Evolutionary conservation across 768 basidiomycete genomes (phyloP).

Genomic region (Tephrocybe sp.): DNA sequence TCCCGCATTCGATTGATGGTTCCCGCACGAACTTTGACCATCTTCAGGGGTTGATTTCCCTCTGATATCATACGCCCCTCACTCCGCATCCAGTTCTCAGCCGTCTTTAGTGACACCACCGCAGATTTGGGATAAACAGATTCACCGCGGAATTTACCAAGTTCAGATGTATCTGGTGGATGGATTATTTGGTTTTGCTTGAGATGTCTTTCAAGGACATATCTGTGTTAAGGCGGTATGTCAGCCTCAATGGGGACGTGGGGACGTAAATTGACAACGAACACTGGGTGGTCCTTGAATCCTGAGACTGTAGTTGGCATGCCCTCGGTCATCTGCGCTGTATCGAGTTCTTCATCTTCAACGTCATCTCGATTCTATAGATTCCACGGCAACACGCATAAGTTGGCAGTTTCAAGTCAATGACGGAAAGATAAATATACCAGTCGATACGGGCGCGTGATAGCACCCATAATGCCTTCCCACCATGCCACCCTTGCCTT

Average conservation of each 20-base stretch:
- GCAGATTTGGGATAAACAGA: constrained; percentile 84
- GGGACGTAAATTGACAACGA: constrained; percentile 21
- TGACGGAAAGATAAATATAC: constrained; percentile 42
- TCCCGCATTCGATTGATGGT: constrained; percentile 80
- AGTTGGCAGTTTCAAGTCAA: not conserved
- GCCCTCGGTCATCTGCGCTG: constrained; percentile 76
- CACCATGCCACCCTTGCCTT: constrained; percentile 84
- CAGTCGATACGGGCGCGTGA: constrained; percentile 78
- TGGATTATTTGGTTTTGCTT: constrained; percentile 85
- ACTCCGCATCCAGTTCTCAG: constrained; percentile 92
- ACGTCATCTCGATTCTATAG: constrained; percentile 84
- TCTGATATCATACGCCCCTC: constrained; percentile 70
- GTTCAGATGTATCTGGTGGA: constrained; percentile 58
- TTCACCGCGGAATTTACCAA: constrained; percentile 92
- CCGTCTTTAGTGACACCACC: constrained; percentile 83
- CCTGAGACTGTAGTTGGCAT: constrained; percentile 91
- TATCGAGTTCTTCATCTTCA: constrained; percentile 87
- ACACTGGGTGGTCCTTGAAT: constrained; percentile 97
- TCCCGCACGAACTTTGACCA: constrained; percentile 79
- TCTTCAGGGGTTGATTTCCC: constrained; percentile 85
- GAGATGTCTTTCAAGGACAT: constrained; percentile 83
- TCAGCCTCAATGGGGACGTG: not conserved
- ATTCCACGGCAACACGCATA: constrained; percentile 2
- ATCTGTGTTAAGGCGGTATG: constrained; percentile 40
- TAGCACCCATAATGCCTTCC: constrained; percentile 58